Evolutionary conservation across 805 yeast genomes (phyloP), one percentile per base, ranked within the genome.

Genomic region (Pichia californica): DNA sequence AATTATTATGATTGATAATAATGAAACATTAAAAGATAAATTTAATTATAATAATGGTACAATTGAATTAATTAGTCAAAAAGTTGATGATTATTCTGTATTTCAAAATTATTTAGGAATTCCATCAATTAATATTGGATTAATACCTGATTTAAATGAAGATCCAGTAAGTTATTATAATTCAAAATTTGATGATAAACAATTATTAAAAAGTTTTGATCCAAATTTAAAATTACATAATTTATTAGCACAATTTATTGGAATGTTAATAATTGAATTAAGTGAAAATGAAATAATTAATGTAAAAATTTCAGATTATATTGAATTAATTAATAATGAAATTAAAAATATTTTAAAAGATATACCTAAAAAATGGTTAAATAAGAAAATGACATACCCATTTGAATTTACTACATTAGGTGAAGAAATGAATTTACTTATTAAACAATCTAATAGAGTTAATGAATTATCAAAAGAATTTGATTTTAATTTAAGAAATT

Each of bases 91-190:
- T 54, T 74, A 68, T 53, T 68, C 76, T 3, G 77, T 77, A 9
- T 80, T 81, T 51, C 85, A 81, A 58, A 74, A 75, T 52, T 79
- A 77, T 55, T 57, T 81, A 50, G 89, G 88, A 6, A 73, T 83
- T 31, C 85, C 89, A 2, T 71, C 83, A 0, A 69, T 77, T 10
- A 70, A 71, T 40, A 57, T 78, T 41, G 74, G 76, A 8, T 74
- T 72, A 52, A 41, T 39, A 4, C 57, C 56, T 33, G 57, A 64
- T 38, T 62, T 60, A 3, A 43, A 48, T 10, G 51, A 52, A 4
- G 81, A 77, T 56, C 72, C 82, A 5, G 66, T 78, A n/a, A 71
- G 71, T 43, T 81, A 77, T 49, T 62, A 66, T 41, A 78, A 78
- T 54, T 79, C 87, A 7, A 69, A 69, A 41, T 80, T 69, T 53